Base-by-base conservation (phyloP, 2,329 filamentous ascomycete genomes). In the Orbilia javanica region DNA sequence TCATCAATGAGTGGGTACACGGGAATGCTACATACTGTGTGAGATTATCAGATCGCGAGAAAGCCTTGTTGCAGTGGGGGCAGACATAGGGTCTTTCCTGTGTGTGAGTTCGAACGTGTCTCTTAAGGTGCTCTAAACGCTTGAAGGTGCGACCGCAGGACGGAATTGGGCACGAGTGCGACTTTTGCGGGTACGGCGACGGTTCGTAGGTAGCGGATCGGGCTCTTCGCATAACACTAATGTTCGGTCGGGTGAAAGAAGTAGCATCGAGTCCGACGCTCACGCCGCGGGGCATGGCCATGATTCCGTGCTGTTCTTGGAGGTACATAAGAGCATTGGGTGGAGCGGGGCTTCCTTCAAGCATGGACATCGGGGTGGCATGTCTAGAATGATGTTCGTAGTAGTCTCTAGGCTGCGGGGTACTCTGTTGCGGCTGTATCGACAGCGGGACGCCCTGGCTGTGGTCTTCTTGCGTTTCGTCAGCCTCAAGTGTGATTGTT, bases 51-150 rank as follows among this genome's bases (percentile, higher is more conserved):
- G 95, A 98, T 86, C 96, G 89, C 77, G 96, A 98, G 85, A 99
- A 99, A 81, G 95, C 95, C 88, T 98, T 98, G 88, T 93, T 97
- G 90, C 96, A 99, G 85, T 97, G 91, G 82, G 93, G 92, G 89
- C 96, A 99, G 84, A 96, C 91, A 86, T 99, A 99, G 82, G 96
- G 96, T 86, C 95, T 93, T 88, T 99, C 96, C 88, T 99, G 96
- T 71, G 96, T 99, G 88, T 99, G 96, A 83, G 96, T 99, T 86
- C 96, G 93, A 85, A 99, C 96, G 87, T 99, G 96, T 88, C 94
- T 91, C 89, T 99, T 99, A 83, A 99, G 90, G 87, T 99, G 96
- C 87, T 99, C 96, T 87, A 99, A 90, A 85, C 96, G 91, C 90
- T 99, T 99, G 89, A 99, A 99, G 79, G 97, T 89, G 83, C 96